phyloP scores from a whole-genome alignment of 306 rosid species.

The Adenanthera pavonina region DNA sequence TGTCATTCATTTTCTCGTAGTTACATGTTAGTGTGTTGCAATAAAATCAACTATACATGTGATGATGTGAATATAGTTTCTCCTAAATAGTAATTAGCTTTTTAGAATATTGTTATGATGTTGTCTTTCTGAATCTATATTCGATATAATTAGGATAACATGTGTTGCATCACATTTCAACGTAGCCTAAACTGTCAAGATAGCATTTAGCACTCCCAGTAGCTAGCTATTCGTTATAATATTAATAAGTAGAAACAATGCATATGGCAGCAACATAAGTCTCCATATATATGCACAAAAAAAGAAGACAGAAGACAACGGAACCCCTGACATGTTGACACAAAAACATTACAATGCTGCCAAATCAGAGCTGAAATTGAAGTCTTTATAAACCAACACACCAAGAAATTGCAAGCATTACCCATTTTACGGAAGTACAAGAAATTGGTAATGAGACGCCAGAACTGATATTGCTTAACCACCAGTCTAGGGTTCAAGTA shows the following conservation, averaged over 20 bases:
- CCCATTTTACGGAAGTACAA: slow-evolving; percentile 94
- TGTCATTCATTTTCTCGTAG: background rate
- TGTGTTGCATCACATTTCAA: background rate
- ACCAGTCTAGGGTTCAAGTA: slow-evolving; percentile 72
- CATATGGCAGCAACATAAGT: background rate
- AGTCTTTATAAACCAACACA: background rate
- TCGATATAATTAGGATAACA: background rate
- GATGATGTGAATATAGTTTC: background rate
- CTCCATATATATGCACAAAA: background rate
- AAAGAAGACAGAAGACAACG: background rate
- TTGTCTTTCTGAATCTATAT: background rate
- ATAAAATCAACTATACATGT: background rate
- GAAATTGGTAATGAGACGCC: slow-evolving; percentile 90
- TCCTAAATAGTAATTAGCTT: background rate
- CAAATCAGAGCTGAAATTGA: slow-evolving; percentile 5
- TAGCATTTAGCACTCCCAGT: background rate
- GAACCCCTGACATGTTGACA: background rate
- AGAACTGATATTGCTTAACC: slow-evolving; percentile 65
- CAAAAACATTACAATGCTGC: background rate
- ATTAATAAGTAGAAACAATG: background rate
- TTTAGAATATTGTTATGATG: background rate
- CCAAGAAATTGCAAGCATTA: slow-evolving; percentile 35
- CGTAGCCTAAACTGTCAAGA: background rate
- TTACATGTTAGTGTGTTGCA: background rate
- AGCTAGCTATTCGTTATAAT: too few species aligned